phyloP scores from a whole-genome alignment of 768 basidiomycete species.

The Podaxis sp. region DNA sequence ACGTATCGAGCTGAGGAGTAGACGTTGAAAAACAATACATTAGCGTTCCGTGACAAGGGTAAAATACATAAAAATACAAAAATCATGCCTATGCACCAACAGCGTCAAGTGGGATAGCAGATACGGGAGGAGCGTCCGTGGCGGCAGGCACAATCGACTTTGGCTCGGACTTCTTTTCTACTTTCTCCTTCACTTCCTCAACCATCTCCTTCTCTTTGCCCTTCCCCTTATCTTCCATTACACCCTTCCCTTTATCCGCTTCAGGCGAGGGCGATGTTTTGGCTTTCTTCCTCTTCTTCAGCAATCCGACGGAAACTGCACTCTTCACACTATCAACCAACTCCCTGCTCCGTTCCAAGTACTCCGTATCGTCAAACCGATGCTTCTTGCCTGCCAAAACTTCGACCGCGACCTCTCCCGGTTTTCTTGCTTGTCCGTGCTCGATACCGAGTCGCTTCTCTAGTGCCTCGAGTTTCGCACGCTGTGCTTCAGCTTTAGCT shows the following conservation, averaged over 20 bases:
- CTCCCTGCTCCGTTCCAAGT: conserved; percentile 87
- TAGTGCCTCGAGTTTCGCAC: conserved; percentile 79
- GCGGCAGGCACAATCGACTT: not conserved
- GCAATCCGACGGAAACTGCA: conserved; percentile 70
- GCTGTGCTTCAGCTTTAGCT: conserved; percentile 74
- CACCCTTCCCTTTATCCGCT: conserved; percentile 10
- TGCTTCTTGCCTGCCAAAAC: conserved; percentile 75
- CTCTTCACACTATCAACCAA: conserved; percentile 89
- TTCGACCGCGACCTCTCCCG: conserved; percentile 37
- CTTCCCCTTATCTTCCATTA: conserved; percentile 18
- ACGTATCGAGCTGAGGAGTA: not conserved
- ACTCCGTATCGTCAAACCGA: conserved; percentile 90
- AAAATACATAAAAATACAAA: conserved; percentile 8
- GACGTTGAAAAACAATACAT: not conserved
- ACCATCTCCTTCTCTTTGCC: conserved; percentile 14
- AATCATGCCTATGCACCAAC: conserved; percentile 27
- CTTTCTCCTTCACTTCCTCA: not conserved
- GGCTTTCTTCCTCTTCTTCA: conserved; percentile 25
- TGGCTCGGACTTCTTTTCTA: conserved; percentile 11
- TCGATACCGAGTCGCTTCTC: conserved; percentile 84
- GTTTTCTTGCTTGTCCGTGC: conserved; percentile 24
- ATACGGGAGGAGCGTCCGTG: conserved; percentile 12
- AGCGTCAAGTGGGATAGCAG: conserved; percentile 25
- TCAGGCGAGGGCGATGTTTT: conserved; percentile 31
- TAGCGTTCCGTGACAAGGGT: not conserved